These are phyloP conservation scores for Bipolaris gigantea DNA, from an alignment of 2,329 filamentous ascomycete genomes.

Conservation along the genomic window DNA sequence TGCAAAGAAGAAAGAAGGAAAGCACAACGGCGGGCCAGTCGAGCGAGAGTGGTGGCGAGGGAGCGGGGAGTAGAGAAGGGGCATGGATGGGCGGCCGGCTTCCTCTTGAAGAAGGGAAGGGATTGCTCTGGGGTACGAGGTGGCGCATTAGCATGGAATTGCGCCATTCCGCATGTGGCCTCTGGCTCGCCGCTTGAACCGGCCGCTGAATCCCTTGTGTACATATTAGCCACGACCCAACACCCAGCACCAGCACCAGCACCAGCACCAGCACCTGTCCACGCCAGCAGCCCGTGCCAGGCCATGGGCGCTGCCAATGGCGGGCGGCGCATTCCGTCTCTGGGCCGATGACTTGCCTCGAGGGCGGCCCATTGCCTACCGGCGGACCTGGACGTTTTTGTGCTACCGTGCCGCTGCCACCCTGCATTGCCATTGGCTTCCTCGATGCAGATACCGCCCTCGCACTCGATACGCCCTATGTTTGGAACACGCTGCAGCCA, in stretches of 20 bases:
- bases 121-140: slow-evolving; percentile 2
- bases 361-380: neutral
- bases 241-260: too few species aligned
- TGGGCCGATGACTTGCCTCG: neutral
- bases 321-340: neutral
- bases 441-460: neutral
- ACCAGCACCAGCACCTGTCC: too few species aligned
- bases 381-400: neutral
- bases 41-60: slow-evolving; percentile 12
- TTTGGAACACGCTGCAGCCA: slow-evolving; percentile 5
- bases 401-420: slow-evolving; percentile 7
- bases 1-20: slow-evolving; percentile 7
- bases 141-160: slow-evolving; percentile 3
- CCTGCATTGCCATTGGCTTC: slow-evolving; percentile 9
- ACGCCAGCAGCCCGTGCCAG: neutral
- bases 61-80: slow-evolving; percentile 1
- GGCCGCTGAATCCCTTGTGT: neutral
- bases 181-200: neutral
- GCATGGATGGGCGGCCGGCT: slow-evolving; percentile 5
- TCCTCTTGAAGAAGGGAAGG: slow-evolving; percentile 11
- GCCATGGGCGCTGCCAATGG: neutral
- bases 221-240: too few species aligned
- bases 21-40: slow-evolving; percentile 5
- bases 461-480: slow-evolving; percentile 14
- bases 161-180: neutral